Conservation (phyloP, 2,329 filamentous ascomycete species). For the Aspergillus chevalieri region DNA sequence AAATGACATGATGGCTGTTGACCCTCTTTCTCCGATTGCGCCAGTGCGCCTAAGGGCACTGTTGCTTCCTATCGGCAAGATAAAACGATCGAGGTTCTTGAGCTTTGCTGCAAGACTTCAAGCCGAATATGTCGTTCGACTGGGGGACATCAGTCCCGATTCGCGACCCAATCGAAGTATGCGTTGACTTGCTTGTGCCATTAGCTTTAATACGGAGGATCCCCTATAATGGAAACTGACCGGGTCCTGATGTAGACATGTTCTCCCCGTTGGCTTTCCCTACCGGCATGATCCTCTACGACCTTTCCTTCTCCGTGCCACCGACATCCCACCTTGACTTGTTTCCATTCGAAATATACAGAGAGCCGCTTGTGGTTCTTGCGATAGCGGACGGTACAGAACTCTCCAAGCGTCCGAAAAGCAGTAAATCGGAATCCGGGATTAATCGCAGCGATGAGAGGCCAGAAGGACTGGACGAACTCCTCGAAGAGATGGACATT, state of each 20-base stretch:
- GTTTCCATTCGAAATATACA: slow-evolving; percentile 83
- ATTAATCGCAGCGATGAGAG: slow-evolving; percentile 14
- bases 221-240: not conserved
- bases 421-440: slow-evolving; percentile 8
- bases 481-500: slow-evolving; percentile 60
- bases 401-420: slow-evolving; percentile 38
- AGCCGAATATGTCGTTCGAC: slow-evolving; percentile 70
- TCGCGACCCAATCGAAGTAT: slow-evolving; percentile 78
- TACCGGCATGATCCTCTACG: slow-evolving; percentile 78
- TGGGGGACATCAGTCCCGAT: slow-evolving; percentile 83
- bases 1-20: slow-evolving; percentile 70
- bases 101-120: slow-evolving; percentile 72
- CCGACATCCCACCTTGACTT: slow-evolving; percentile 73
- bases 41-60: slow-evolving; percentile 86
- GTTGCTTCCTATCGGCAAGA: slow-evolving; percentile 77
- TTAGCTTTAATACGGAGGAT: not conserved
- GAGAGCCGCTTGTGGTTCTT: slow-evolving; percentile 76
- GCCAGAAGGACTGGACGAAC: slow-evolving; percentile 30
- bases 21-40: slow-evolving; percentile 83
- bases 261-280: slow-evolving; percentile 89
- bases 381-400: slow-evolving; percentile 78
- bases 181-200: slow-evolving; percentile 19
- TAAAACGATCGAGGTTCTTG: slow-evolving; percentile 73
- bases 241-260: slow-evolving; percentile 57
- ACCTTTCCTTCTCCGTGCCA: slow-evolving; percentile 73